Conservation (phyloP, 495 filamentous ascomycete species). For the Aspergillus sparsus region DNA sequence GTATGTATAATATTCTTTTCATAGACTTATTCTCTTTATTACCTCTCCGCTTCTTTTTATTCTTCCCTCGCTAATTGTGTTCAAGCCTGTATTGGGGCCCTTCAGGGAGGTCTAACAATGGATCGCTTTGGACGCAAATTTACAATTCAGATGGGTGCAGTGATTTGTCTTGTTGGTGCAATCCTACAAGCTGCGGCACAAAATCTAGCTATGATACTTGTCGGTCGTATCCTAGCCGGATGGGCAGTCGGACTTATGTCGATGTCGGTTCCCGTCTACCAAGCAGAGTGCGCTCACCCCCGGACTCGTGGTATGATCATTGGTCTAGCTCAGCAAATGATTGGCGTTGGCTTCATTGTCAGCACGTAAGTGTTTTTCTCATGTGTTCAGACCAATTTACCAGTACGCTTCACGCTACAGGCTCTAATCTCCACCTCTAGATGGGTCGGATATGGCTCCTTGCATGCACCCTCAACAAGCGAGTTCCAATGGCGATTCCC, state of each 20-base stretch:
- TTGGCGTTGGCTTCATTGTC: constrained; percentile 57
- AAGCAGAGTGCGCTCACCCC: constrained; percentile 55
- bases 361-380: constrained; percentile 35
- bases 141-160: constrained; percentile 57
- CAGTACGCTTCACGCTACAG: background rate
- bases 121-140: constrained; percentile 52
- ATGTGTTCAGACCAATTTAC: background rate
- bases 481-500: constrained; percentile 58
- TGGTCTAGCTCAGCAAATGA: constrained; percentile 61
- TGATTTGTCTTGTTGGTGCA: constrained; percentile 56
- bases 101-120: constrained; percentile 41
- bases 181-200: constrained; percentile 55
- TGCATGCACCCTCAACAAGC: constrained; percentile 40
- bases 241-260: constrained; percentile 61
- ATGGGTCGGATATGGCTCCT: constrained; percentile 59
- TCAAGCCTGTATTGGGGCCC: constrained; percentile 37
- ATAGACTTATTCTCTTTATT: background rate
- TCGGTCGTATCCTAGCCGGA: constrained; percentile 63
- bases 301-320: constrained; percentile 58
- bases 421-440: constrained; percentile 25
- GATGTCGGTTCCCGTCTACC: constrained; percentile 61
- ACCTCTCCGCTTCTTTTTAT: background rate
- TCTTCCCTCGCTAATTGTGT: background rate
- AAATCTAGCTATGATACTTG: constrained; percentile 59
- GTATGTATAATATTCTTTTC: constrained; percentile 25